Evolutionary conservation across 2,329 filamentous ascomycete genomes (phyloP), one percentile per base, ranked within the genome.

Genomic region (Epichloe bromicola): DNA sequence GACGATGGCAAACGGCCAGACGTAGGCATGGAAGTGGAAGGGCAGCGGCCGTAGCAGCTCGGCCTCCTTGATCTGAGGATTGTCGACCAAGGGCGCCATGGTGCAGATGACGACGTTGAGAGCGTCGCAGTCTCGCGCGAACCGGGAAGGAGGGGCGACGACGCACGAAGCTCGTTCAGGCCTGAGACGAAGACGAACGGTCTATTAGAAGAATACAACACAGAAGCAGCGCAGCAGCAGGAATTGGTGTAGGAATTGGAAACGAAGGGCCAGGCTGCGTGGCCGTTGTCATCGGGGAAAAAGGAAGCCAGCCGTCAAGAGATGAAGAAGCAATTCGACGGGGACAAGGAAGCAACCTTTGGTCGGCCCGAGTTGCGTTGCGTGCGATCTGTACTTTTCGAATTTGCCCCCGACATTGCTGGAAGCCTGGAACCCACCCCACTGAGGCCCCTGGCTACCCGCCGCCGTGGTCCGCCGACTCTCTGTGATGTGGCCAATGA

Each of bases 1-100:
- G 62, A 90, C 74, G 59, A 96, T 82, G 54, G 84, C 74, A 64
- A 96, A 98, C 0, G 93, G 93, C 88, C 88, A 95, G 60, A 95
- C 71, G 66, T 98, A 98, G 59, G 87, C 74, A 68, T 95, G 91
- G 54, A 94, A 74, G 63, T 85, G 80, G 56, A 85, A 70, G 36
- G 89, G 82, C 57, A 95, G 79, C 56, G 91, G 89, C 62, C 88
- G 89, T 69, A 96, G 84, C 59, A 98, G 79, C 66, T 88, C 85
- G 57, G 93, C 86, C 66, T 83, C 78, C 74, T 86, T 80, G 68
- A 98, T 95, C 76, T 95, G 88, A 60, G 84, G 71, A 70, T 88
- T 91, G 72, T 95, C 87, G 68, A 97, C 89, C 69, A 98, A 85
- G 67, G 83, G 82, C 71, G 84, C 76, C 83, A 85, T 86, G 63